Conservation (phyloP, 2,329 filamentous ascomycete genomes). For the Zymoseptoria tritici region DNA sequence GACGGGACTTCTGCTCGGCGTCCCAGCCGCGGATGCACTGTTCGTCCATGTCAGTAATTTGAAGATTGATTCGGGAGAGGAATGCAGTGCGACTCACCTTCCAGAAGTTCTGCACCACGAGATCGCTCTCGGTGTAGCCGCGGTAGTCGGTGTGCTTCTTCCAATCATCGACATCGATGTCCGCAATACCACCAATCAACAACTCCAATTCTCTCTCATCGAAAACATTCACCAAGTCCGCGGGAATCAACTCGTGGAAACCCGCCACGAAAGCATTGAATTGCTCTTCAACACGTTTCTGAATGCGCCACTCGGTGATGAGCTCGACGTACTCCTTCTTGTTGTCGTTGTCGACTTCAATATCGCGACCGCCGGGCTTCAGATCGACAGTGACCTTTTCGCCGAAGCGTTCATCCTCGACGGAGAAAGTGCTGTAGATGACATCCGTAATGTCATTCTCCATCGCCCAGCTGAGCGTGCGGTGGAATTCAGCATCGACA, state of each 20-base stretch:
- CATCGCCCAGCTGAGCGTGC: conserved; percentile 93
- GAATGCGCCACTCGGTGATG: conserved; percentile 98
- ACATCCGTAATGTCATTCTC: conserved; percentile 97
- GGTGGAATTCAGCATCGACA: conserved; percentile 95
- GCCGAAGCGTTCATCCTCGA: conserved; percentile 94
- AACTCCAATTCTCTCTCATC: conserved; percentile 95
- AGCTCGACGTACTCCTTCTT: conserved; percentile 99
- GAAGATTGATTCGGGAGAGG: background rate
- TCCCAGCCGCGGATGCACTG: conserved; percentile 88
- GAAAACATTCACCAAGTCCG: conserved; percentile 95
- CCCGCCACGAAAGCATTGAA: conserved; percentile 97
- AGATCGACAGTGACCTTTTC: conserved; percentile 91
- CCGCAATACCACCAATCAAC: conserved; percentile 96
- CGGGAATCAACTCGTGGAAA: conserved; percentile 94
- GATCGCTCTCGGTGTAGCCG: conserved; percentile 94
- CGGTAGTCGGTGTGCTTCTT: conserved; percentile 99
- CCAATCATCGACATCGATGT: conserved; percentile 99
- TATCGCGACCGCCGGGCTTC: conserved; percentile 80
- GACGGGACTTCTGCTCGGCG: conserved; percentile 92
- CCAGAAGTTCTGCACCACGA: conserved; percentile 98
- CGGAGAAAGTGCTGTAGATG: conserved; percentile 90
- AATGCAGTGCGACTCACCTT: conserved; percentile 48
- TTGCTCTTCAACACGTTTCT: conserved; percentile 96
- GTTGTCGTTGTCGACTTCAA: conserved; percentile 96
- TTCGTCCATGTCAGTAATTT: conserved; percentile 14